A percentile compares a stretch with the other conserved stretches of the same genome.
Evolutionary conservation across 176 grass and related monocot species (phyloP).

Genomic region (Dactylis glomerata): DNA sequence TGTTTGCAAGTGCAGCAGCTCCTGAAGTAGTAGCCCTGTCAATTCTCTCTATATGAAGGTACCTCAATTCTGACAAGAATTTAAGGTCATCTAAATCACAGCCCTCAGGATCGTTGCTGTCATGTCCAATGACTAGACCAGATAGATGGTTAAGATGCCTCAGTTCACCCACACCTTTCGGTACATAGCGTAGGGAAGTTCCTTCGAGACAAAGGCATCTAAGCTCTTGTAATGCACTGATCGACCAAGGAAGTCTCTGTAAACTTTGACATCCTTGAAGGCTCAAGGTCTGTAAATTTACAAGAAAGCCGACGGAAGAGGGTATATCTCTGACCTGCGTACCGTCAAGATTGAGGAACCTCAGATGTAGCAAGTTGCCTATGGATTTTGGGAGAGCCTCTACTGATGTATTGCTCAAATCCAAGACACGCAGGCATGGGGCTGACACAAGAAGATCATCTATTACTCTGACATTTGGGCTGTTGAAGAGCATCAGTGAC

Average conservation of each 20-base stretch:
- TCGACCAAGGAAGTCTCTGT: slow-evolving; percentile 60
- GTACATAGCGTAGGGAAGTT: slow-evolving; percentile 62
- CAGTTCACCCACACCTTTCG: slow-evolving; percentile 59
- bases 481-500: slow-evolving; percentile 59
- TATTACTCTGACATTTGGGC: slow-evolving; percentile 49
- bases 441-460: slow-evolving; percentile 51
- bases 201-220: slow-evolving; percentile 56
- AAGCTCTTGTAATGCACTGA: slow-evolving; percentile 54
- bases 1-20: slow-evolving; percentile 53
- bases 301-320: slow-evolving; percentile 61
- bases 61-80: slow-evolving; percentile 58
- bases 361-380: slow-evolving; percentile 62
- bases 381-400: slow-evolving; percentile 60
- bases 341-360: slow-evolving; percentile 72
- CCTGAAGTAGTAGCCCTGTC: slow-evolving; percentile 58
- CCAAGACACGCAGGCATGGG: slow-evolving; percentile 47
- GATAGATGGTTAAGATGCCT: slow-evolving; percentile 58
- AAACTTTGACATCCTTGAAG: slow-evolving; percentile 53
- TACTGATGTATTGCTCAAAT: slow-evolving; percentile 55
- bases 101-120: slow-evolving; percentile 36
- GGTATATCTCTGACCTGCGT: slow-evolving; percentile 63
- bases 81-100: slow-evolving; percentile 67
- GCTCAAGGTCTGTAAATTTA: slow-evolving; percentile 73
- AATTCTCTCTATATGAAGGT: slow-evolving; percentile 52
- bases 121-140: slow-evolving; percentile 65